Conservation (phyloP, 768 basidiomycete genomes). For the Lactarius quietus region DNA sequence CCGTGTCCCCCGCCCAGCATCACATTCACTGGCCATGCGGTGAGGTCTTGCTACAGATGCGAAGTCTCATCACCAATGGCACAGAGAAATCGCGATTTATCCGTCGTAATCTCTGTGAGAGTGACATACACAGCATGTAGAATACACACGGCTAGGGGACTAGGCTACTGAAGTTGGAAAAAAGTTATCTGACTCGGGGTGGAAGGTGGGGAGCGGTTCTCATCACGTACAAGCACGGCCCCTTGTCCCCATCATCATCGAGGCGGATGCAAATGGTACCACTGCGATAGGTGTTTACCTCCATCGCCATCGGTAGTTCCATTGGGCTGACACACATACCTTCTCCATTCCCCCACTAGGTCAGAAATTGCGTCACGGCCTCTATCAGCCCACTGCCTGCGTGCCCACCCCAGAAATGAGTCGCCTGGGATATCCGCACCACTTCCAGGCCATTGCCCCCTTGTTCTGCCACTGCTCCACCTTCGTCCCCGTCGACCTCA, state of each 20-base stretch:
- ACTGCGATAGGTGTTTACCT: not conserved
- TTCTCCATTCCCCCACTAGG: not conserved
- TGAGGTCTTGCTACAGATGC: not conserved
- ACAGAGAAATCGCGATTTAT: not conserved
- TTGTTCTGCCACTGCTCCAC: not conserved
- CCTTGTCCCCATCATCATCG: not conserved
- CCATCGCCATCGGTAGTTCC: not conserved
- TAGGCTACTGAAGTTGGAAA: not conserved
- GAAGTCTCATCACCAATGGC: not conserved
- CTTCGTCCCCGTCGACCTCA: slow-evolving; percentile 10
- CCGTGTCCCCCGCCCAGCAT: not conserved
- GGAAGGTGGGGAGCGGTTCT: not conserved
- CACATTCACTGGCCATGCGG: not conserved
- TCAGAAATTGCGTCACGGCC: slow-evolving; percentile 19
- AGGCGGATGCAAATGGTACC: not conserved
- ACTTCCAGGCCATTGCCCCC: slow-evolving; percentile 15
- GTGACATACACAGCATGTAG: not conserved
- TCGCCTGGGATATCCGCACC: slow-evolving; percentile 22
- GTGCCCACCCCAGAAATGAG: slow-evolving; percentile 27
- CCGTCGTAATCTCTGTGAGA: not conserved
- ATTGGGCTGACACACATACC: not conserved
- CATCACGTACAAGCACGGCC: not conserved
- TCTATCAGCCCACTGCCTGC: slow-evolving; percentile 21
- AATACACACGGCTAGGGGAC: not conserved
- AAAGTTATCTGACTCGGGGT: not conserved